Evolutionary conservation across 2,329 filamentous ascomycete species (phyloP), one percentile per base, ranked within the genome.

Genomic region (Onygenales sp.): DNA sequence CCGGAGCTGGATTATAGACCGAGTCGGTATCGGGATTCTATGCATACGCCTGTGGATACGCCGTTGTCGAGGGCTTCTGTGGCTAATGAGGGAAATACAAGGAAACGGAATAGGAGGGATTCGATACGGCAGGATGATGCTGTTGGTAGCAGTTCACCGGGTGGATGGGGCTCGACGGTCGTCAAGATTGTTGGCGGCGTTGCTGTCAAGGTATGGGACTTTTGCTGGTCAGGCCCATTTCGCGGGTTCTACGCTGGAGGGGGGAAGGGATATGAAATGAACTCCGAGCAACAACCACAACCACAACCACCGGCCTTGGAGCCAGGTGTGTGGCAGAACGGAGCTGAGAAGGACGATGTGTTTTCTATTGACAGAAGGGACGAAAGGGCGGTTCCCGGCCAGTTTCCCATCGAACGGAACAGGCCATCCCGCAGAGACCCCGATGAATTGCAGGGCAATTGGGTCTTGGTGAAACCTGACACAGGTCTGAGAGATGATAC

Each of bases 181-280:
- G 67, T 74, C 46, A 69, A 67, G 34, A 65, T 70, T 4, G 72
- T 75, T 2, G 72, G 63, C 31, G 63, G 62, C 2, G 59, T 68
- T n/a, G 66, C 67, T 8, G 87, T 88, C 14, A 92, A 85, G 63
- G 83, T 95, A 0, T 90, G 88, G 80, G 81, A 90, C 60, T 93
- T 95, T 62, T 95, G 91, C 73, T 87, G 76, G 66, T 68, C 74
- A 3, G 74, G 66, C 27, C 81, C 86, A 0, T 94, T 96, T 63
- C 79, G 80, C 52, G 91, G 91, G 0, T 96, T 96, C 67, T 84
- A 91, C 57, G 89, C 91, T 10, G 92, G 91, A 6, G 88, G 86
- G 2, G 92, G 91, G 7, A 77, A 76, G 55, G 83, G 82, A 31
- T 95, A 91, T 63, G 73, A 79, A 6, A 72, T 88, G 59, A 17